Base-by-base conservation (phyloP, 2,329 filamentous ascomycete genomes). In the Cryphonectria radicalis region DNA sequence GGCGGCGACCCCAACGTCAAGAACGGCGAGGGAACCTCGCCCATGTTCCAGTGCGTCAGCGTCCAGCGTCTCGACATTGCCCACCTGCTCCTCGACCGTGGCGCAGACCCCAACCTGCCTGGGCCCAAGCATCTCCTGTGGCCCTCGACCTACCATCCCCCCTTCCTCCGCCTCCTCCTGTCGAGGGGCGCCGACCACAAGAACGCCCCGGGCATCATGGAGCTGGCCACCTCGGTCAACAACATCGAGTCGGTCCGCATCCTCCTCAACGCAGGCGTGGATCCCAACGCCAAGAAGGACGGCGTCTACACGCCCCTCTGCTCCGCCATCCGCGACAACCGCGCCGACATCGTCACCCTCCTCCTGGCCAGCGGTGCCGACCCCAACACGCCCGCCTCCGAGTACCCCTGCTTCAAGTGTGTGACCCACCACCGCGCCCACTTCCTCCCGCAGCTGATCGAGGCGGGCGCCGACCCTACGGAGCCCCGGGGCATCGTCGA, bases 51-150 rank as follows among this genome's bases (percentile, higher is more conserved):
- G 74, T 88, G 90, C 5, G 89, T 92, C 67, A 81, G 82, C 25
- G 85, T 84, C 14, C 71, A 73, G 40, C 84, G 90, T 7, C 80
- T 85, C 65, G 89, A 91, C 71, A 82, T 91, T 1, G 86, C 91
- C 72, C 82, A 80, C 11, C 78, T 77, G 2, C 79, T 85, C 42
- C 77, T 85, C 3, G 80, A 91, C 67, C 85, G 90, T 69, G 86
- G 87, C 3, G 91, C 91, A 1, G 87, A 92, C 75, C 86, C 90
- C 11, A 93, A 93, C 77, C 81, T 92, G 7, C 91, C 91, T 1
- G 90, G 89, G 0, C 90, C 90, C 14, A 91, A 92, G 78, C 88
- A 92, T 80, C 87, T 90, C 79, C 84, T 93, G 35, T 91, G 90
- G 90, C 89, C 89, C 1, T 84, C 90, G 0, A 87, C 86, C 0